A percentile compares a stretch with the other conserved stretches of the same genome.
These are phyloP conservation scores for Penicillium nucicola DNA, from an alignment of 495 filamentous ascomycete genomes.

Conservation along the genomic window DNA sequence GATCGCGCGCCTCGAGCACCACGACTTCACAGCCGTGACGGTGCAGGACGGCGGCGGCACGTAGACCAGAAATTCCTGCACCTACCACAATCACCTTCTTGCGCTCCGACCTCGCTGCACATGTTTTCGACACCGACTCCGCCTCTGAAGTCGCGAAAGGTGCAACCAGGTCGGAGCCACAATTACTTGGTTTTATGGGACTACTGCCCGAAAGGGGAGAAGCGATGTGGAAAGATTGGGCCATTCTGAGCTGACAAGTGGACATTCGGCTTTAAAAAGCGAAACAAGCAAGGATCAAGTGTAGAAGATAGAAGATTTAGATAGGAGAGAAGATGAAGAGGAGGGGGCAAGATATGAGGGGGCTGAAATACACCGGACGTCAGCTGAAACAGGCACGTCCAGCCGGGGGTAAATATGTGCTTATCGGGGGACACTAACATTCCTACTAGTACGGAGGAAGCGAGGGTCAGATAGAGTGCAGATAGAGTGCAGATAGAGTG, in stretches of 20 bases:
- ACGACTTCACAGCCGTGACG: slow-evolving; percentile 20
- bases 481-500: too few relatives aligned
- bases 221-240: slow-evolving; percentile 17
- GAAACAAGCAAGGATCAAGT: background rate
- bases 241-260: slow-evolving; percentile 24
- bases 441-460: too few relatives aligned
- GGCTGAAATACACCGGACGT: background rate
- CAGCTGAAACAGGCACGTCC: background rate
- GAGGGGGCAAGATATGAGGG: background rate
- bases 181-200: slow-evolving; percentile 21
- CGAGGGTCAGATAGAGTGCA: too few relatives aligned
- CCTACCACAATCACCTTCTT: slow-evolving; percentile 26
- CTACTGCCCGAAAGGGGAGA: slow-evolving; percentile 9
- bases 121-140: slow-evolving; percentile 13
- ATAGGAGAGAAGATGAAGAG: background rate
- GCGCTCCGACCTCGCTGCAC: slow-evolving; percentile 20
- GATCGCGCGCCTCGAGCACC: slow-evolving; percentile 24
- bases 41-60: slow-evolving; percentile 16
- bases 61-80: slow-evolving; percentile 21
- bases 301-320: background rate
- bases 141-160: slow-evolving; percentile 14
- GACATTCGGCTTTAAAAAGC: slow-evolving; percentile 11
- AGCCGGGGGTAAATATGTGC: background rate
- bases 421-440: background rate
- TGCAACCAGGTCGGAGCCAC: slow-evolving; percentile 23